Evolutionary conservation across 169 alveolate genomes (phyloP).

Genomic region (Fabrea salina): DNA sequence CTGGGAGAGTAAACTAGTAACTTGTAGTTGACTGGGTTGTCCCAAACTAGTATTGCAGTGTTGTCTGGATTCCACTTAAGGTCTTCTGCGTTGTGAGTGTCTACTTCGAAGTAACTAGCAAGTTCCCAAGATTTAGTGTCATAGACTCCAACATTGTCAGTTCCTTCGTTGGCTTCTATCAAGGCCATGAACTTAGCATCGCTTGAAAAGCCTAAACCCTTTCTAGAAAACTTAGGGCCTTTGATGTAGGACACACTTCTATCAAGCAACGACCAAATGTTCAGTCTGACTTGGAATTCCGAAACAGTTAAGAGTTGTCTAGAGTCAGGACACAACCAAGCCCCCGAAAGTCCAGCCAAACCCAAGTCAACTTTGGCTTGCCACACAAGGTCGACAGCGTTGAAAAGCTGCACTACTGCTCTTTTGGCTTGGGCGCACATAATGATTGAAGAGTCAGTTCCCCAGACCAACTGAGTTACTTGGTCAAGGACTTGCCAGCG

Average conservation of each 20-base stretch:
- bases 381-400: not conserved
- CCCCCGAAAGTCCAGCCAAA: conserved; percentile 26
- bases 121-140: conserved; percentile 65
- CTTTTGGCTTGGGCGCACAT: not conserved
- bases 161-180: conserved; percentile 65
- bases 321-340: conserved; percentile 17
- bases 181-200: conserved; percentile 74
- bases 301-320: conserved; percentile 17
- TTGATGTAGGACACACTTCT: not conserved
- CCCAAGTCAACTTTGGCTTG: conserved; percentile 13
- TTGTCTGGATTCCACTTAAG: conserved; percentile 66
- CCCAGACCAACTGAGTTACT: conserved; percentile 6
- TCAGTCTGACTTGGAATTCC: conserved; percentile 13
- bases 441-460: not conserved
- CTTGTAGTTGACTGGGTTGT: conserved; percentile 49
- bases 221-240: conserved; percentile 27
- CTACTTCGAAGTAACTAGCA: conserved; percentile 59
- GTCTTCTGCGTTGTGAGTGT: conserved; percentile 63
- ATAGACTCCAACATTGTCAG: conserved; percentile 70
- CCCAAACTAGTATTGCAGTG: conserved; percentile 63
- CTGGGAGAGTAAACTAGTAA: conserved; percentile 9
- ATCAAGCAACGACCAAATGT: conserved; percentile 28
- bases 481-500: conserved; percentile 16
- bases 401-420: not conserved
- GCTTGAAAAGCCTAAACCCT: conserved; percentile 61